Base-by-base conservation (phyloP, 2,329 filamentous ascomycete species). In the Amauroascus verrucosus region DNA sequence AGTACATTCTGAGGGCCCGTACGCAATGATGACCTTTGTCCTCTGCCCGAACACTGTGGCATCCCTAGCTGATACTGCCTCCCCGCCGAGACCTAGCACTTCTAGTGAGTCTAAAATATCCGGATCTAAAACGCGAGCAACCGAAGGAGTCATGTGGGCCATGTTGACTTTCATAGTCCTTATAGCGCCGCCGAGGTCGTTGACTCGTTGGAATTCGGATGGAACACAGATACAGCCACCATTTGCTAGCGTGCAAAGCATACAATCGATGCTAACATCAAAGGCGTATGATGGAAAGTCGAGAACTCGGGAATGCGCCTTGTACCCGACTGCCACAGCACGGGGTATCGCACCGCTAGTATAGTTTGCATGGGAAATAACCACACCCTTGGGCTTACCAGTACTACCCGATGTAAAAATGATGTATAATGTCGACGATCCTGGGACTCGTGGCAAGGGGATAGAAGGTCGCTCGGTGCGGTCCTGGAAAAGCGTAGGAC, bases 181-280 rank as follows among this genome's bases (percentile, higher is more conserved):
- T 32, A 82, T 76, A 1, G 72, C 72, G 0, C 70, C 72, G 1
- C 71, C 67, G 13, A 81, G 72, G 52, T 80, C 72, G 48, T 73
- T 70, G 1, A 75, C 57, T 40, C 75, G 68, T 54, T 79, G 74
- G 3, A 71, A 62, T 0, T 75, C 67, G 0, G 75, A 74, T 0
- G 81, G 79, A 1, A 83, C 72, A 54, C 81, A 83, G 6, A 84
- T 71, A 40, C 78, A 82, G 0, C 77, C 80, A 5, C 81, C 81
- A 32, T 76, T 68, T 1, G 74, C 67, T 3, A 83, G 67, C 0
- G 80, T 77, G 78, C 53, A 51, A 22, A 55, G 53, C 47, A 55
- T 55, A 35, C 48, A 45, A 11, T 51, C 48, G 24, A 55, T 47
- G 48, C 53, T 51, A 20, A 57, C 53, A 20, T 57, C 55, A 50